Conservation (phyloP, 495 filamentous ascomycete genomes). For the Aspergillus conjunctus region DNA sequence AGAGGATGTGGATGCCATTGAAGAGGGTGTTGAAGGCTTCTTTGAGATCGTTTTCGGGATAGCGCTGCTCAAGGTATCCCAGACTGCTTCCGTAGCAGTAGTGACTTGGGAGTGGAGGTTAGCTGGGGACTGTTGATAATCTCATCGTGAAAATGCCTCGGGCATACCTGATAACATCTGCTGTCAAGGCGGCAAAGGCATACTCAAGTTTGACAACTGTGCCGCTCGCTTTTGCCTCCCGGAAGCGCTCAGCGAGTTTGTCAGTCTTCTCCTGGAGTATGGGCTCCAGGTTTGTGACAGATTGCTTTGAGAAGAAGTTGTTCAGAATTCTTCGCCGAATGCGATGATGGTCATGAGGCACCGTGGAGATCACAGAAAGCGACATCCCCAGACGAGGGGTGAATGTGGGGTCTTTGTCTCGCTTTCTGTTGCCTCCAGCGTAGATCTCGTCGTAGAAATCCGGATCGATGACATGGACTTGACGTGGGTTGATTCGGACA, state of each 20-base stretch:
- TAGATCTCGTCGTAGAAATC: constrained; percentile 8
- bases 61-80: neutral
- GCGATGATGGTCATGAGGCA: constrained; percentile 7
- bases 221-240: neutral
- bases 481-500: constrained; percentile 5
- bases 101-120: neutral
- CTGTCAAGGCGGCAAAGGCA: neutral
- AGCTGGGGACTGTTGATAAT: neutral
- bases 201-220: neutral
- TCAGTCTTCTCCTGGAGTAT: constrained; percentile 7
- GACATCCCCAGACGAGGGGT: constrained; percentile 1
- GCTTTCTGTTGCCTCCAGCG: constrained; percentile 3
- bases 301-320: constrained; percentile 8
- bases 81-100: neutral
- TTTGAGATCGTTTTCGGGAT: neutral
- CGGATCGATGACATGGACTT: constrained; percentile 2
- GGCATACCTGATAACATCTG: neutral
- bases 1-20: neutral
- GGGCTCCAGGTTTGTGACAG: constrained; percentile 1
- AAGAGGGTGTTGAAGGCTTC: neutral
- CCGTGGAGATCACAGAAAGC: constrained; percentile 3
- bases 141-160: neutral
- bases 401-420: constrained; percentile 4
- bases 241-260: constrained; percentile 2
- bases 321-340: constrained; percentile 6